These are phyloP conservation scores for Colletotrichum magnum DNA, from an alignment of 2,329 filamentous ascomycete genomes.

Conservation along the genomic window DNA sequence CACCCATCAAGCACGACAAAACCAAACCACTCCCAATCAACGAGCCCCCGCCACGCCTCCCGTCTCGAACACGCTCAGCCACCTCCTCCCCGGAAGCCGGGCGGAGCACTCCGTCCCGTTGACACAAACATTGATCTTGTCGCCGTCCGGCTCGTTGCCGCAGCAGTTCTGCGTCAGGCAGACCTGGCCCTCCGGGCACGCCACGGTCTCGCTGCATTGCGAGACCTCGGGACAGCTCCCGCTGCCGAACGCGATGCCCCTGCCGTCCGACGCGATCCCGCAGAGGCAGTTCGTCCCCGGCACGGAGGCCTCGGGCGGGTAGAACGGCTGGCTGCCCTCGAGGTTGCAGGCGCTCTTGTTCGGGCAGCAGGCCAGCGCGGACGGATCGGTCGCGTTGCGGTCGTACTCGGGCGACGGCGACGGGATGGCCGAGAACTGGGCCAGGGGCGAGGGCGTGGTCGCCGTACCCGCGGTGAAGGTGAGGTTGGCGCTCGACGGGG, in stretches of 20 bases:
- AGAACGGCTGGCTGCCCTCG: constrained; percentile 45
- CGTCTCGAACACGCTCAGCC: constrained; percentile 11
- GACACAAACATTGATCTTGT: constrained; percentile 29
- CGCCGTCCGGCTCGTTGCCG: constrained; percentile 3
- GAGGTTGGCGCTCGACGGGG: constrained; percentile 49
- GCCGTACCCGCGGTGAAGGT: constrained; percentile 51
- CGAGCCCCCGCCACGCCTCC: constrained; percentile 8
- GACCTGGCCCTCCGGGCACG: constrained; percentile 17
- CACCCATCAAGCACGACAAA: not conserved
- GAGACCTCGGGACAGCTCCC: constrained; percentile 15
- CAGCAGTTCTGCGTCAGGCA: constrained; percentile 40
- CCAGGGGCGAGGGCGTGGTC: constrained; percentile 43
- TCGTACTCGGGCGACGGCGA: constrained; percentile 13
- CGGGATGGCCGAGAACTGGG: constrained; percentile 1
- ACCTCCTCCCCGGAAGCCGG: not conserved
- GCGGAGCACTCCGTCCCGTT: constrained; percentile 39
- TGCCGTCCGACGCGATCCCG: constrained; percentile 45
- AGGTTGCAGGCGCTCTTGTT: constrained; percentile 41
- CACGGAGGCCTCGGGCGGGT: constrained; percentile 50
- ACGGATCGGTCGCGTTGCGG: constrained; percentile 51
- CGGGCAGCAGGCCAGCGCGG: constrained; percentile 51
- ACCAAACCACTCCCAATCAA: not conserved
- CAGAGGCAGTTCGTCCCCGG: constrained; percentile 51
- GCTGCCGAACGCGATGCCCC: constrained; percentile 33
- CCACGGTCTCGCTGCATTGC: constrained; percentile 18